Percentiles rank a stretch among this genome's conserved stretches.
Conservation (phyloP, 2,329 filamentous ascomycete genomes). For the Sporothrix mexicana region DNA sequence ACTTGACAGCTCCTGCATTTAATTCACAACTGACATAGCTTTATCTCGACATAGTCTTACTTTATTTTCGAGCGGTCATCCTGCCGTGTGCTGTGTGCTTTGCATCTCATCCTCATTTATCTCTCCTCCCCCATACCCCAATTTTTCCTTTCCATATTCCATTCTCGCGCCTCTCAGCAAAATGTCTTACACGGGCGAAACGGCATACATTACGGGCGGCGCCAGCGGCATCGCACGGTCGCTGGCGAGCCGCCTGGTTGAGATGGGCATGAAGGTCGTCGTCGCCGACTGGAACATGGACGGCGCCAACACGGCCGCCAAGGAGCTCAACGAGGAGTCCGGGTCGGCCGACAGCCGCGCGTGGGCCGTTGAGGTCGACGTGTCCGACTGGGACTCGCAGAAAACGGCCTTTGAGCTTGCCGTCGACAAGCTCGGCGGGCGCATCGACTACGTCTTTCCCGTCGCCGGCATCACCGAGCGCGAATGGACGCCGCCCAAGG, state of each 20-base stretch:
- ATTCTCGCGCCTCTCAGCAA: not conserved
- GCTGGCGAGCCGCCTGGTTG: not conserved
- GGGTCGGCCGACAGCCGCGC: not conserved
- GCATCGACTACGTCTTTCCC: not conserved
- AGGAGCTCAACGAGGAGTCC: not conserved
- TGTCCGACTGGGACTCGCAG: not conserved
- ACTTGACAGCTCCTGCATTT: not conserved
- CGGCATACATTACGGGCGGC: not conserved
- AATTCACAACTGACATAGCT: not conserved
- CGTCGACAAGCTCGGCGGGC: not conserved
- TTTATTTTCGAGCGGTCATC: not conserved
- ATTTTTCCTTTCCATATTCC: not conserved
- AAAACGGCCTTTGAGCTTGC: not conserved
- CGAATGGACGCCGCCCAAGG: not conserved
- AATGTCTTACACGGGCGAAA: not conserved
- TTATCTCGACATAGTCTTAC: not conserved
- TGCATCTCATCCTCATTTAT: not conserved
- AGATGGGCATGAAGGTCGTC: not conserved
- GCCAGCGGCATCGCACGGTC: constrained; percentile 2
- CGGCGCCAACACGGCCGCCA: not conserved
- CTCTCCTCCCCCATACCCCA: not conserved
- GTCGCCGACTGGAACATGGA: not conserved
- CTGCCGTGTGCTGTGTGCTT: not conserved
- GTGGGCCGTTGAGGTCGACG: not conserved
- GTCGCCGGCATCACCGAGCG: not conserved